Base-by-base conservation (phyloP, 768 basidiomycete genomes). In the Hericium erinaceus region DNA sequence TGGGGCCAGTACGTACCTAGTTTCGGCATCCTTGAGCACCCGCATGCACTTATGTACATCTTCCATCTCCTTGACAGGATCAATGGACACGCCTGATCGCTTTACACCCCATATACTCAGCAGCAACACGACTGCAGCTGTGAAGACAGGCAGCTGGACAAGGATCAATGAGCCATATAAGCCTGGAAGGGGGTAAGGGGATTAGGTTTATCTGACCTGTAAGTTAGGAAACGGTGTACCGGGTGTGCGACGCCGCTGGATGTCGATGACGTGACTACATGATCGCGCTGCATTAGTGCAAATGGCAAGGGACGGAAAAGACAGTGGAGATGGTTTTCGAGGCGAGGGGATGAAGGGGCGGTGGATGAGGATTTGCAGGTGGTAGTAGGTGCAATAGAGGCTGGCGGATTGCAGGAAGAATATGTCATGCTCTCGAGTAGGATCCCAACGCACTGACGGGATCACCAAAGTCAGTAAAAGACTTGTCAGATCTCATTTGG, bases 221-320 rank as follows among this genome's bases (percentile, higher is more conserved):
- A 55, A 53, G 37, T 59, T 59, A 15, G 64, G 48, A 12, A 55
- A 55, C 24, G 49, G 64, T 41, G 41, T 62, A 12, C 65, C 65
- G 16, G 62, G 62, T 4, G 56, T 41, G 11, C 69, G 61, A 39
- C 67, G 61, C 18, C 70, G 69, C 12, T 68, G 63, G 3, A 66
- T 63, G 55, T 78, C 76, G 54, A 77, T 65, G 33, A 81, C 73
- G 58, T 76, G 77, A 16, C 69, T 66, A 20, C 71, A 73, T 0
- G 77, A 77, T 4, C 79, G 68, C 7, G 79, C 75, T 4, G 79
- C 79, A 57, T 79, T 80, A 39, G 74, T 72, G 66, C 78, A 80
- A 58, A 80, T 79, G 0, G 78, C 77, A 16, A 80, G 70, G 0
- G 77, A 78, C 8, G 79, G 76, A 60, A 77, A 73, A 2, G 70